Conservation (phyloP, 176 grass and related monocot genomes). For the Oryza rufipogon region DNA sequence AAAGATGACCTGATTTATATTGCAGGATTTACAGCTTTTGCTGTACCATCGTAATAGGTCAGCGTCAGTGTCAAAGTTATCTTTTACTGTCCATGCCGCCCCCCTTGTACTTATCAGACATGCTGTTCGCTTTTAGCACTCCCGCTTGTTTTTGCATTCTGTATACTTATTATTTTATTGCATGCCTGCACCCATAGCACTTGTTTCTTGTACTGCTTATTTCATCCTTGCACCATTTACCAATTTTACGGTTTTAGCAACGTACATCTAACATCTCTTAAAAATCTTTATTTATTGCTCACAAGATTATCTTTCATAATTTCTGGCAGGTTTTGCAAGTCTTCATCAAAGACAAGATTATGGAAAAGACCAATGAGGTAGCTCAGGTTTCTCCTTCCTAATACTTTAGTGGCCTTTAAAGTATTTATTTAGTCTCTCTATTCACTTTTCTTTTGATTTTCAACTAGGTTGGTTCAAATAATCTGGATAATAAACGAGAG, state of each 20-base stretch:
- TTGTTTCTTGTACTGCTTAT: background rate
- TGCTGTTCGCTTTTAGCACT: background rate
- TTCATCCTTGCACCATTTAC: background rate
- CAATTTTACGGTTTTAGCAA: background rate
- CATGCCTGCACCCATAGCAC: background rate
- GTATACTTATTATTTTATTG: background rate
- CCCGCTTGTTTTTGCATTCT: background rate
- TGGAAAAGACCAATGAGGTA: slow-evolving; percentile 13
- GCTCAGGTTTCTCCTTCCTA: background rate
- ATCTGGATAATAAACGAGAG: background rate
- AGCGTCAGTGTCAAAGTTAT: background rate
- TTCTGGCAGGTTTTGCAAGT: slow-evolving; percentile 35
- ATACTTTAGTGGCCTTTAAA: background rate
- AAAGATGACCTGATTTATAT: background rate
- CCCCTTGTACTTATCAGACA: background rate
- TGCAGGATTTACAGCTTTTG: background rate
- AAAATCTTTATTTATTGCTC: background rate
- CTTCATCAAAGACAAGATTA: slow-evolving; percentile 17
- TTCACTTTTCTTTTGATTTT: background rate
- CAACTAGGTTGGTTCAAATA: slow-evolving; percentile 46
- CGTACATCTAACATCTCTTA: background rate
- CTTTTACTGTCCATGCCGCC: too few species aligned
- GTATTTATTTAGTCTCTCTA: background rate
- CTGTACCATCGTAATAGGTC: background rate
- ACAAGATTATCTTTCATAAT: background rate